Evolutionary conservation across 164 flowering plant species (phyloP).

Genomic region (Nymphaea thermarum): DNA sequence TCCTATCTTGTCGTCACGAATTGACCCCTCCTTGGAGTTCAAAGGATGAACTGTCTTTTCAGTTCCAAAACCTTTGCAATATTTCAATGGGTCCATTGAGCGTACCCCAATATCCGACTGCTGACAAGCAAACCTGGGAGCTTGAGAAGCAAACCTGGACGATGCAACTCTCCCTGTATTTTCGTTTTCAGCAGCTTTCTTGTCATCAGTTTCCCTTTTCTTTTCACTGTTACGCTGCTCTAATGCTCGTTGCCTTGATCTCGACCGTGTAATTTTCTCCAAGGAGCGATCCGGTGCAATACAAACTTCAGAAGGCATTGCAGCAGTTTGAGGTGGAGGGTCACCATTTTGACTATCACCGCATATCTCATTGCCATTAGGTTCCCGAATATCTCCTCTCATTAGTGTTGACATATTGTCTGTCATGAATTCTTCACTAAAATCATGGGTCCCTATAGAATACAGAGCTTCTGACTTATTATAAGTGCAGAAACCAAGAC

Average conservation of each 20-base stretch:
- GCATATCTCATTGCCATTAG: neutral
- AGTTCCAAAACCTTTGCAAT: neutral
- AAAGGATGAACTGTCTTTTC: neutral
- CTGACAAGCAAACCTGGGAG: constrained; percentile 3
- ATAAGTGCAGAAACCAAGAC: neutral
- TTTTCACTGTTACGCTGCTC: constrained; percentile 71
- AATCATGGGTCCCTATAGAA: constrained; percentile 15
- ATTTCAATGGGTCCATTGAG: neutral
- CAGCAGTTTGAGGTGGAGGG: constrained; percentile 31
- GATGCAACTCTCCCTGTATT: constrained; percentile 5
- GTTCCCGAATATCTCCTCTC: neutral
- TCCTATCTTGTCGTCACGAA: too few species aligned
- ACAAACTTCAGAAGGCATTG: constrained; percentile 4
- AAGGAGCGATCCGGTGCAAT: constrained; percentile 30
- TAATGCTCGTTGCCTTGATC: constrained; percentile 74
- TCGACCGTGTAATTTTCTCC: constrained; percentile 59
- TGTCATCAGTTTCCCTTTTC: constrained; percentile 10
- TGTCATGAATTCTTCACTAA: constrained; percentile 6
- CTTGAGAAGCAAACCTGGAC: constrained; percentile 5
- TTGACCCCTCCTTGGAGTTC: neutral
- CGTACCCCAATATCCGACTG: neutral
- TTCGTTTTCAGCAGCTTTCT: constrained; percentile 6
- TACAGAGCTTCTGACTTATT: constrained; percentile 14
- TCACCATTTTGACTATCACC: constrained; percentile 2
- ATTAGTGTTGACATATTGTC: neutral